phyloP scores from a whole-genome alignment of 192 early-diverging fungal genomes.

The Chytriomyces hyalinus region DNA sequence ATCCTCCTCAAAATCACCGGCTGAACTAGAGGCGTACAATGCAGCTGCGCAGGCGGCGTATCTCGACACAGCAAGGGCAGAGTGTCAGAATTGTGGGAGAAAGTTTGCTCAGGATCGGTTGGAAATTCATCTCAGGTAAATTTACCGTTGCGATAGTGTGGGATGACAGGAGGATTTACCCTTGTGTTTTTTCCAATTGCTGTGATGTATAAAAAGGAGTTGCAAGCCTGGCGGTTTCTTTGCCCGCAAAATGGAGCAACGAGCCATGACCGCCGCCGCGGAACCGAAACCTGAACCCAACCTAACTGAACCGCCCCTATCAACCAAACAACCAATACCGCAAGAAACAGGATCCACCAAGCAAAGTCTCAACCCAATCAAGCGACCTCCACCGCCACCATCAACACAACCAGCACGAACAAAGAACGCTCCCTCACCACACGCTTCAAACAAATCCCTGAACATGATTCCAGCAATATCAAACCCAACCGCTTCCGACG shows the following conservation, averaged over 20 bases:
- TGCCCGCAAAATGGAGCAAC: slow-evolving; percentile 16
- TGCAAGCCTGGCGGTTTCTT: slow-evolving; percentile 32
- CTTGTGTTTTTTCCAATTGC: neutral
- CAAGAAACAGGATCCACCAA: neutral
- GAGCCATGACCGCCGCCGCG: neutral
- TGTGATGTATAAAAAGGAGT: neutral
- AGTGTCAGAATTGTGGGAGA: slow-evolving; percentile 22
- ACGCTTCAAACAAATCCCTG: neutral
- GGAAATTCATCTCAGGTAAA: slow-evolving; percentile 24
- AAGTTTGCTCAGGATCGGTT: slow-evolving; percentile 28
- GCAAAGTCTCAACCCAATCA: neutral
- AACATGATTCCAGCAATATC: neutral
- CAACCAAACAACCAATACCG: neutral
- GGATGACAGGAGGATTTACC: neutral
- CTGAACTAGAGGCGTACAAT: slow-evolving; percentile 20
- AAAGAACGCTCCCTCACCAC: neutral
- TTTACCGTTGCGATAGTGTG: neutral
- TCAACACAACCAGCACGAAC: too few species aligned
- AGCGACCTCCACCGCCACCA: neutral
- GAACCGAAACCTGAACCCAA: neutral
- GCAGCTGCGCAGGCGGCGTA: slow-evolving; percentile 12
- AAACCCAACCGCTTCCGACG: neutral
- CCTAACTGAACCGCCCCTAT: neutral
- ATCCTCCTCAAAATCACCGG: neutral
- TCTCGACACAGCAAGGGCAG: slow-evolving; percentile 1